phyloP scores from a whole-genome alignment of 2,329 filamentous ascomycete genomes.

The Fusarium heterosporum region DNA sequence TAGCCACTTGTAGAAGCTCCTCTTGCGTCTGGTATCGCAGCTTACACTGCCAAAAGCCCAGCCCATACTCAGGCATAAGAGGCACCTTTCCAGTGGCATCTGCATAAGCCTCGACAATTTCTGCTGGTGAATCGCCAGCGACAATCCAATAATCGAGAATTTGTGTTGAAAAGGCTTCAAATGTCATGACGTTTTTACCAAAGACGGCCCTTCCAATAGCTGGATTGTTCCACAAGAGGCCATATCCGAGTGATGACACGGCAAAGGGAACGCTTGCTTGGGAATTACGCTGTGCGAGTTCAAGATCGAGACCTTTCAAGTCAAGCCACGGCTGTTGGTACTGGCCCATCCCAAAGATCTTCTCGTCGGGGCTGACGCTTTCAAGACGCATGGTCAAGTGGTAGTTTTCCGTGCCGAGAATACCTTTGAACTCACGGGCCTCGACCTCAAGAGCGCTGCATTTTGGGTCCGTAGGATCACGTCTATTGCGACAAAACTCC shows the following conservation, averaged over 20 bases:
- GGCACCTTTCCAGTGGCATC: conserved; percentile 68
- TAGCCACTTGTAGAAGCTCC: conserved; percentile 68
- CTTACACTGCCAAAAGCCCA: conserved; percentile 78
- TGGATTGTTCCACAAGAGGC: conserved; percentile 75
- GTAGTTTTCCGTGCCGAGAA: conserved; percentile 62
- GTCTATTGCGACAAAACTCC: conserved; percentile 49
- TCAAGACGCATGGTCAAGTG: conserved; percentile 70
- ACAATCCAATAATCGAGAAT: conserved; percentile 74
- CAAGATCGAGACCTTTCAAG: conserved; percentile 71
- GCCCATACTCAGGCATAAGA: conserved; percentile 76
- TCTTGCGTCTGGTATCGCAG: conserved; percentile 74
- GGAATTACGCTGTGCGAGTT: conserved; percentile 74
- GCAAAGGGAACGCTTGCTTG: conserved; percentile 74
- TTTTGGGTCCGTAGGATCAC: conserved; percentile 65
- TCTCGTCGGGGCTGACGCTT: conserved; percentile 64
- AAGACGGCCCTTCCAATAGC: conserved; percentile 70
- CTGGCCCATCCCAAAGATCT: conserved; percentile 76
- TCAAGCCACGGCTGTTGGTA: conserved; percentile 74
- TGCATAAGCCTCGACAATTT: conserved; percentile 68
- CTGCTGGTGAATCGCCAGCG: conserved; percentile 64
- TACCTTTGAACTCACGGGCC: conserved; percentile 68
- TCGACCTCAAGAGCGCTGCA: conserved; percentile 68
- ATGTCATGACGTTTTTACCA: conserved; percentile 70
- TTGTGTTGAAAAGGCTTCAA: conserved; percentile 69
- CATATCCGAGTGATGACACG: conserved; percentile 70